Evolutionary conservation across 805 yeast species (phyloP).

Genomic region (Tetrapisispora taiwanensis): DNA sequence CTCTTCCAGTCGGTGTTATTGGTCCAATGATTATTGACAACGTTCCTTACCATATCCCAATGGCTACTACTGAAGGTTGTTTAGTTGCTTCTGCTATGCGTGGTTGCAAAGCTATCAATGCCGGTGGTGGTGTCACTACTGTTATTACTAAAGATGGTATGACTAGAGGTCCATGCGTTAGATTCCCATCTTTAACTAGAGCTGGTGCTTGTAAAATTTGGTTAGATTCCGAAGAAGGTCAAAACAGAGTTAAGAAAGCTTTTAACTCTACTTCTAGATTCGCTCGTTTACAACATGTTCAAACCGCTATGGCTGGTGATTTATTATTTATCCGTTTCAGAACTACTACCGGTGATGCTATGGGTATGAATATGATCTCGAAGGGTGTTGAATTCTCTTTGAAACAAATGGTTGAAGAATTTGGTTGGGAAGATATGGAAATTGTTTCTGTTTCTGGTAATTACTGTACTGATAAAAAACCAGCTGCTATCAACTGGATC

Average conservation of each 20-base stretch:
- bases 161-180: constrained; percentile 98
- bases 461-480: constrained; percentile 94
- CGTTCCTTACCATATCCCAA: constrained; percentile 80
- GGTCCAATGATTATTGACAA: constrained; percentile 94
- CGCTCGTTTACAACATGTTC: constrained; percentile 84
- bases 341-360: constrained; percentile 99
- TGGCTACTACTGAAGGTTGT: constrained; percentile 99
- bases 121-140: constrained; percentile 93
- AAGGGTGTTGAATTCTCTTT: constrained; percentile 91
- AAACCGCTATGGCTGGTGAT: constrained; percentile 92
- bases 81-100: constrained; percentile 97
- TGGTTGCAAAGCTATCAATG: constrained; percentile 95
- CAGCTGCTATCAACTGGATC: constrained; percentile 98
- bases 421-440: constrained; percentile 91
- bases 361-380: constrained; percentile 99
- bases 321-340: constrained; percentile 81
- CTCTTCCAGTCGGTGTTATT: constrained; percentile 94
- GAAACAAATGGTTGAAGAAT: constrained; percentile 72
- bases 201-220: constrained; percentile 93
- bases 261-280: constrained; percentile 95
- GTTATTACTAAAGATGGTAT: constrained; percentile 93
- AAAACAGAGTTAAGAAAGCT: constrained; percentile 66
- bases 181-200: constrained; percentile 70
- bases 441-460: constrained; percentile 91
- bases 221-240: constrained; percentile 95